phyloP scores from a whole-genome alignment of 2,329 filamentous ascomycete genomes.

The Phaeosphaeriaceae sp. region DNA sequence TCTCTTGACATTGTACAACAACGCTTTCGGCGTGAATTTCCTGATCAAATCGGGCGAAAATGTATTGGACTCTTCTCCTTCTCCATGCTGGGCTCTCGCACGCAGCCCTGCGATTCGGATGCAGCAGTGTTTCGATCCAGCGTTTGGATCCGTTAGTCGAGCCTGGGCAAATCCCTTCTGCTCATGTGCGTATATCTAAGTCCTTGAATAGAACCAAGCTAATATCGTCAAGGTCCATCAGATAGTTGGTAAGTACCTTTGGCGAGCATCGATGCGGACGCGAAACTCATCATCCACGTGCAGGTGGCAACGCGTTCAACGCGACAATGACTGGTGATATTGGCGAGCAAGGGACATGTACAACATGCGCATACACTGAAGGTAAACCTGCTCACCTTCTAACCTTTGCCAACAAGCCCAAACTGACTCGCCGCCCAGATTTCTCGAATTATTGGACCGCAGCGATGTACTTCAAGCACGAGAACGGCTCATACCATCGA shows the following conservation, averaged over 20 bases:
- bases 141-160: constrained; percentile 37
- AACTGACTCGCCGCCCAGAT: constrained; percentile 1
- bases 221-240: constrained; percentile 15
- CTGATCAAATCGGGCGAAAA: too few species aligned
- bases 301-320: constrained; percentile 28
- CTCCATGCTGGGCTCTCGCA: constrained; percentile 19
- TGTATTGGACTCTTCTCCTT: constrained; percentile 19
- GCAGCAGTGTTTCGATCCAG: constrained; percentile 19
- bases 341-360: constrained; percentile 30
- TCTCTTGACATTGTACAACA: not conserved
- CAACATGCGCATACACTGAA: constrained; percentile 32
- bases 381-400: not conserved
- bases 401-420: not conserved
- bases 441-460: constrained; percentile 43
- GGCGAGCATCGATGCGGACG: not conserved
- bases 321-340: constrained; percentile 29
- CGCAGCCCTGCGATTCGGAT: constrained; percentile 27
- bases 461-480: constrained; percentile 36
- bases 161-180: constrained; percentile 23
- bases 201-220: not conserved
- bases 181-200: constrained; percentile 13
- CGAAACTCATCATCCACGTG: not conserved
- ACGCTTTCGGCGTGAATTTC: too few species aligned
- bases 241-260: constrained; percentile 17
- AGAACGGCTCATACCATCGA: constrained; percentile 37